Percentiles rank a stretch among this genome's conserved stretches.
These are phyloP conservation scores for Globisporangium okanoganense DNA, from an alignment of 352 stramenopile genomes.

Conservation along the genomic window DNA sequence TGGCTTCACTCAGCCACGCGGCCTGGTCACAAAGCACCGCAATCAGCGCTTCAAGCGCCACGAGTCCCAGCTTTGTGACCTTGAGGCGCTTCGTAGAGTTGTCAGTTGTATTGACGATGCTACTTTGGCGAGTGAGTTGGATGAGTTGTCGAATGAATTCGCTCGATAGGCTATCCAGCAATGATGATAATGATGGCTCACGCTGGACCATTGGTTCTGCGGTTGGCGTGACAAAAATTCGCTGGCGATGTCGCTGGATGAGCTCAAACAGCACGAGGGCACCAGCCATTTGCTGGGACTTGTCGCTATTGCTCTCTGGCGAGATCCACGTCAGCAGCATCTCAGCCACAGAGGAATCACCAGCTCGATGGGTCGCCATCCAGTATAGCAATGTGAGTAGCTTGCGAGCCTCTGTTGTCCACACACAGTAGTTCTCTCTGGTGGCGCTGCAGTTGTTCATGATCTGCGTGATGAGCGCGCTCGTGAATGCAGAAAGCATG, in stretches of 20 bases:
- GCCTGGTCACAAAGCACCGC: conserved; percentile 30
- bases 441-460: conserved; percentile 38
- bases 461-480: conserved; percentile 35
- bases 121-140: not conserved
- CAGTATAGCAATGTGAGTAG: conserved; percentile 48
- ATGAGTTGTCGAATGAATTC: conserved; percentile 8
- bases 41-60: conserved; percentile 52
- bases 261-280: conserved; percentile 64
- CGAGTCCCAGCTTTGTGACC: conserved; percentile 44
- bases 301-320: conserved; percentile 17
- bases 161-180: conserved; percentile 2
- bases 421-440: conserved; percentile 56
- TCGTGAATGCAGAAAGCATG: conserved; percentile 38
- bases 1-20: not conserved
- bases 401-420: conserved; percentile 43
- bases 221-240: not conserved
- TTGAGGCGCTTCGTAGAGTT: conserved; percentile 22
- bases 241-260: conserved; percentile 27
- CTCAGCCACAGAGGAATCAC: conserved; percentile 19
- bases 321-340: conserved; percentile 36
- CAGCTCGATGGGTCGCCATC: conserved; percentile 23
- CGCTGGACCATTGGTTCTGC: not conserved
- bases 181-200: not conserved
- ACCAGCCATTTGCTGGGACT: conserved; percentile 46
- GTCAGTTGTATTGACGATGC: not conserved